Evolutionary conservation across 345 rosid species (phyloP).

Genomic region (Hevea brasiliensis): DNA sequence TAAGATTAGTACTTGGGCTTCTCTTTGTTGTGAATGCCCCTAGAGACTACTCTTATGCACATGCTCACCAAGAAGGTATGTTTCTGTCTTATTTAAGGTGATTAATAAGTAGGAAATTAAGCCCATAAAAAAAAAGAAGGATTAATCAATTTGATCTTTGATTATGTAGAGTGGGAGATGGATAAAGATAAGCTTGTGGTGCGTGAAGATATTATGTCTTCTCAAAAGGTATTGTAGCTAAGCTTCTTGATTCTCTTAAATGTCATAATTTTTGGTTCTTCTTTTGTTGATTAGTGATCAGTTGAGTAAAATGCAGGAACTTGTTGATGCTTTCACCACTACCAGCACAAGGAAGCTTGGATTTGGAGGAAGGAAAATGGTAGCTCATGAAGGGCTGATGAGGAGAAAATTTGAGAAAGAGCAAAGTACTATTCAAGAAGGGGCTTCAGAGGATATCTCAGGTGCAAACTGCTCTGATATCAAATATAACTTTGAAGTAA

Average conservation of each 20-base stretch:
- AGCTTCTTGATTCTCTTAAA: no score
- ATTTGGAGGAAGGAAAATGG: conserved; percentile 46
- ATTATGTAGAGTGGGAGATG: conserved; percentile 4
- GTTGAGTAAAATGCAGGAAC: conserved; percentile 22
- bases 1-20: conserved; percentile 33
- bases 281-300: neutral
- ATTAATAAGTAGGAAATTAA: no score
- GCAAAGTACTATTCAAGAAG: conserved; percentile 5
- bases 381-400: conserved; percentile 5
- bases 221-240: conserved; percentile 7
- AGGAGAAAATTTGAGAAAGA: conserved; percentile 11
- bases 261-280: no score
- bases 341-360: conserved; percentile 12
- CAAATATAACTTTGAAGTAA: conserved; percentile 35
- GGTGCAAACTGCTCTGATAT: conserved; percentile 44
- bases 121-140: neutral
- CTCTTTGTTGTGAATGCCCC: conserved; percentile 31
- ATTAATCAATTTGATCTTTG: neutral
- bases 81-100: neutral
- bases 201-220: conserved; percentile 1
- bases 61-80: conserved; percentile 43
- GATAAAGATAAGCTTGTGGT: neutral
- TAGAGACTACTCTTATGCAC: conserved; percentile 19
- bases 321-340: conserved; percentile 21
- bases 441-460: conserved; percentile 33